Evolutionary conservation across 1,284 basidiomycete species (phyloP).

Genomic region (Meira nashicola): DNA sequence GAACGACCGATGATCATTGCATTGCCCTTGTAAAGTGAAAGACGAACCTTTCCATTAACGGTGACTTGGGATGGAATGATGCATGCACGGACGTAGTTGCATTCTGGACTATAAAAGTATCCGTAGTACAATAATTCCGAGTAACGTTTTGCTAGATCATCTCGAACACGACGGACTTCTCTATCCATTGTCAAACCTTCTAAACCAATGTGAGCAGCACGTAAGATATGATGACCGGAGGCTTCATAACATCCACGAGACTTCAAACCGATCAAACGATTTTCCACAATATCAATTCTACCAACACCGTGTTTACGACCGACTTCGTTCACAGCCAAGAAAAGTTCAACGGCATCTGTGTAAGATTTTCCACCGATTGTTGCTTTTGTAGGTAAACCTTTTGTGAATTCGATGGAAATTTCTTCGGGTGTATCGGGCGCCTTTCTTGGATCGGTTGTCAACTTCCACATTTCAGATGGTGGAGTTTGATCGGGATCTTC

Average conservation of each 20-base stretch:
- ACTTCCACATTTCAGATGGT: constrained; percentile 99
- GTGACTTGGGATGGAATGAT: constrained; percentile 86
- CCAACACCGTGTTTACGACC: constrained; percentile 93
- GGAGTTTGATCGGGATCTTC: constrained; percentile 95
- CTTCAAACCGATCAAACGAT: constrained; percentile 96
- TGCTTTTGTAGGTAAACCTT: constrained; percentile 63
- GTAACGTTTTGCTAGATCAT: constrained; percentile 62
- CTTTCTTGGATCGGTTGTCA: constrained; percentile 76
- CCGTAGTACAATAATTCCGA: constrained; percentile 91
- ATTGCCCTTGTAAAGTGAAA: constrained; percentile 95
- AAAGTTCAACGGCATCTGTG: constrained; percentile 93
- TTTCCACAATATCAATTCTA: constrained; percentile 97
- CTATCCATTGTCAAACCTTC: constrained; percentile 96
- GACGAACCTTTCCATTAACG: constrained; percentile 84
- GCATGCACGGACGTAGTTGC: constrained; percentile 73
- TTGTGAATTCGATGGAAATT: constrained; percentile 65
- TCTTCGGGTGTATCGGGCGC: constrained; percentile 77
- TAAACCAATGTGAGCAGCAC: constrained; percentile 89
- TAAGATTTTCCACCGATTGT: constrained; percentile 40
- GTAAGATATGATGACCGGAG: constrained; percentile 90
- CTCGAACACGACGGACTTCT: constrained; percentile 88
- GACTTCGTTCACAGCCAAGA: constrained; percentile 83
- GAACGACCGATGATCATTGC: constrained; percentile 86
- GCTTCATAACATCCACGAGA: constrained; percentile 98
- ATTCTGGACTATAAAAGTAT: constrained; percentile 91